phyloP scores from a whole-genome alignment of 345 rosid genomes.

The Aethionema arabicum region DNA sequence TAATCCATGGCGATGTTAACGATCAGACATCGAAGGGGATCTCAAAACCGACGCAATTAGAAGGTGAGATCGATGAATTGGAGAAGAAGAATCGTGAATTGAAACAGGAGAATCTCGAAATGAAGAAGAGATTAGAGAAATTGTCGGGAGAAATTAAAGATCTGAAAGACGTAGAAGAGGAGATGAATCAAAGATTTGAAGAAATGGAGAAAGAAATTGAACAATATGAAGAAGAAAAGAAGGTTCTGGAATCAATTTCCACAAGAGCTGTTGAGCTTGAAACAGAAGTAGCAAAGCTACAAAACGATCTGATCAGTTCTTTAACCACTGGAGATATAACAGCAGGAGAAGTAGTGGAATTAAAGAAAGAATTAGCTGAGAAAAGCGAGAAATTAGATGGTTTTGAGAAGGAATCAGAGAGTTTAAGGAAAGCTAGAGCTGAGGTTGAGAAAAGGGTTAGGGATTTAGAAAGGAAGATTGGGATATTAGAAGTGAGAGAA shows the following conservation, averaged over 20 bases:
- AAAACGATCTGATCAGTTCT: slow-evolving; percentile 56
- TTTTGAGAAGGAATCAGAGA: slow-evolving; percentile 51
- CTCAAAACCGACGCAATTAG: slow-evolving; percentile 41
- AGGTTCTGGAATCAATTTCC: slow-evolving; percentile 45
- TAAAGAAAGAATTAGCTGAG: slow-evolving; percentile 47
- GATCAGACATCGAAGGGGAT: slow-evolving; percentile 37
- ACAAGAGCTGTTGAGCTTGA: slow-evolving; percentile 67
- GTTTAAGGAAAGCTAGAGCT: slow-evolving; percentile 52
- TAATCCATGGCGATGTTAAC: slow-evolving; percentile 40
- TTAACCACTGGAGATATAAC: slow-evolving; percentile 54
- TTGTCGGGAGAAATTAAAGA: slow-evolving; percentile 43
- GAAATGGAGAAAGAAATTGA: slow-evolving; percentile 53
- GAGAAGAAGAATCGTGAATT: slow-evolving; percentile 56
- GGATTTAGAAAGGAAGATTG: slow-evolving; percentile 74
- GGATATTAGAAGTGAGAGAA: slow-evolving; percentile 54
- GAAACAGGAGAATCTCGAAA: slow-evolving; percentile 38
- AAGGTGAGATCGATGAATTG: slow-evolving; percentile 39
- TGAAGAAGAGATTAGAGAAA: slow-evolving; percentile 39
- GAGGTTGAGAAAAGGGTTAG: slow-evolving; percentile 58
- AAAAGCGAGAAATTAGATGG: slow-evolving; percentile 42
- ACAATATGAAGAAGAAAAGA: slow-evolving; percentile 51
- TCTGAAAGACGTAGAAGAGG: slow-evolving; percentile 40
- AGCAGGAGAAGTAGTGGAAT: slow-evolving; percentile 40
- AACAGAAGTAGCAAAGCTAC: slow-evolving; percentile 56
- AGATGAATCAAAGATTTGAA: slow-evolving; percentile 42